Evolutionary conservation across 139 green algal genomes (phyloP).

Genomic region (Chlamydomonas asymmetrica): DNA sequence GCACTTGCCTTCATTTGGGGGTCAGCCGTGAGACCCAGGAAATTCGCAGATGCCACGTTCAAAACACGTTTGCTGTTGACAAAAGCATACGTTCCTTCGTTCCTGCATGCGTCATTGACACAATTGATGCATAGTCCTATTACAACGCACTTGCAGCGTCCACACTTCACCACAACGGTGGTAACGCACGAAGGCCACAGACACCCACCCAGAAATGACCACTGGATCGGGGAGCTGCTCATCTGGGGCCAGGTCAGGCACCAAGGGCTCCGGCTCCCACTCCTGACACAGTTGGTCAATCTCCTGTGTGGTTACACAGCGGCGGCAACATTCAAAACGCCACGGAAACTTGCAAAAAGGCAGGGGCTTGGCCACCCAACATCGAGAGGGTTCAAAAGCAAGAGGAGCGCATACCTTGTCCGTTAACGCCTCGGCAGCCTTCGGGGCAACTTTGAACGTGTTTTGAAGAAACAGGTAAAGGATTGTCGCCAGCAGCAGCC

Average conservation of each 20-base stretch:
- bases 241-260: conserved; percentile 34
- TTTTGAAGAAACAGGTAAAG: conserved; percentile 73
- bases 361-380: too few species aligned
- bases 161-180: background rate
- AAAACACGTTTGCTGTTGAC: conserved; percentile 62
- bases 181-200: background rate
- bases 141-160: background rate
- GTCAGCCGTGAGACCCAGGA: conserved; percentile 75
- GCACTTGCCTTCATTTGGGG: conserved; percentile 3
- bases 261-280: conserved; percentile 87
- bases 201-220: conserved; percentile 43
- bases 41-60: conserved; percentile 86
- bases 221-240: conserved; percentile 41
- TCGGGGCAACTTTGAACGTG: conserved; percentile 51
- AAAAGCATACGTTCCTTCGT: conserved; percentile 37
- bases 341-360: background rate
- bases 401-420: conserved; percentile 77
- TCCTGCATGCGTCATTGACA: conserved; percentile 7
- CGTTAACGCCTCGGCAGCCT: conserved; percentile 63
- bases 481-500: conserved; percentile 73
- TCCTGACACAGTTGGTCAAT: conserved; percentile 83
- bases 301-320: conserved; percentile 55
- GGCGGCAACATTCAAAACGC: background rate
- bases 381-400: too few species aligned
- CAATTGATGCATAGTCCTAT: background rate